Evolutionary conservation across 495 filamentous ascomycete genomes (phyloP).

Genomic region (Neurospora terricola): DNA sequence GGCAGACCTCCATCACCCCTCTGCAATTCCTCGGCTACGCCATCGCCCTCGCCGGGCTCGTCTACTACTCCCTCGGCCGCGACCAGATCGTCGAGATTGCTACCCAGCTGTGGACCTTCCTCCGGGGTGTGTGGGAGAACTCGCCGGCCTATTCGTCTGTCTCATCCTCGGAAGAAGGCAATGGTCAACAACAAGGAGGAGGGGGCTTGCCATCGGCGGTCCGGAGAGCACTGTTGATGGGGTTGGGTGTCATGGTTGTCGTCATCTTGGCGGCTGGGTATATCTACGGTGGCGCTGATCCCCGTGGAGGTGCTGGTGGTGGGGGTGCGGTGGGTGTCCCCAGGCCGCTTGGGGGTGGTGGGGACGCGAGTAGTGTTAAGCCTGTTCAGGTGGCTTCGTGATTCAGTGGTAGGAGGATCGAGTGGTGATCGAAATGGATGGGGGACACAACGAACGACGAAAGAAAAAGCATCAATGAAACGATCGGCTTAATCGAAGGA

Average conservation of each 20-base stretch:
- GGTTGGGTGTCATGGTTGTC: constrained; percentile 37
- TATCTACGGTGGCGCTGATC: constrained; percentile 9
- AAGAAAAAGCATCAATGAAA: neutral
- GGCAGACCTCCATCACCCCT: constrained; percentile 47
- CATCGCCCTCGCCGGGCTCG: constrained; percentile 51
- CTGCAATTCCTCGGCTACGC: constrained; percentile 58
- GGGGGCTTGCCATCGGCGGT: constrained; percentile 45
- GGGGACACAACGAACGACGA: neutral
- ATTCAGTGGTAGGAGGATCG: neutral
- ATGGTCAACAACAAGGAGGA: neutral
- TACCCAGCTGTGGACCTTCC: constrained; percentile 48
- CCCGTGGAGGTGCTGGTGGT: neutral
- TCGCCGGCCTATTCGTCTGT: neutral
- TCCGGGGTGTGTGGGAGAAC: constrained; percentile 39
- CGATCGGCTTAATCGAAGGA: neutral
- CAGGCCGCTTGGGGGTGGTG: neutral
- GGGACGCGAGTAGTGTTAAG: neutral
- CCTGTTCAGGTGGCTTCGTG: neutral
- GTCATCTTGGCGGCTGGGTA: constrained; percentile 40
- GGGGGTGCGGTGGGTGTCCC: neutral
- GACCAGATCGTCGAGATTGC: constrained; percentile 56
- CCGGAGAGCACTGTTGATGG: constrained; percentile 58
- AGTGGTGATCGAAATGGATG: neutral
- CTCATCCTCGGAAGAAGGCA: constrained; percentile 26
- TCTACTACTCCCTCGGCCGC: constrained; percentile 59